Conservation (phyloP, 768 basidiomycete species). For the Lactarius trivialis region DNA sequence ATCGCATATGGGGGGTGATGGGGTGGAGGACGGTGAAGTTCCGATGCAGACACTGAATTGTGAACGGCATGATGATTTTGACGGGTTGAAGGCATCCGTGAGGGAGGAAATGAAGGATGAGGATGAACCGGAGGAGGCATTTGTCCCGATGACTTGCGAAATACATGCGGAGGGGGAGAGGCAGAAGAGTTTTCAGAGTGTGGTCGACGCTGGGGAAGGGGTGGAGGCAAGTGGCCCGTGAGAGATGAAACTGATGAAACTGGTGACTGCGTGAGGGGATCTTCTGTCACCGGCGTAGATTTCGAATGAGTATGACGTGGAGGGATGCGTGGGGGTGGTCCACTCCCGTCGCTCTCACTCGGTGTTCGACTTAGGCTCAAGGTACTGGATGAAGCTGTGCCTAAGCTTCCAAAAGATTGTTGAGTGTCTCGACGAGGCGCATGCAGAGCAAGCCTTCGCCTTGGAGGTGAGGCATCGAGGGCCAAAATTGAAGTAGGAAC, state of each 20-base stretch:
- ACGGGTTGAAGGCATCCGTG: slow-evolving; percentile 4
- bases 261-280: slow-evolving; percentile 7
- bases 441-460: background rate
- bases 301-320: background rate
- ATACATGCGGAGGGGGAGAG: background rate
- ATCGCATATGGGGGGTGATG: background rate
- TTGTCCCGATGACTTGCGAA: slow-evolving; percentile 4
- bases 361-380: slow-evolving; percentile 2
- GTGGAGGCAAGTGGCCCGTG: background rate
- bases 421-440: background rate
- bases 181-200: background rate
- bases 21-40: too few species aligned
- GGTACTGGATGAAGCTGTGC: background rate
- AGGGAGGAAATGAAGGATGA: background rate
- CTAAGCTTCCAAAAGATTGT: slow-evolving; percentile 3
- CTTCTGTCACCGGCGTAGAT: background rate
- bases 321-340: slow-evolving; percentile 6
- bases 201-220: slow-evolving; percentile 10
- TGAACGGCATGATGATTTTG: background rate
- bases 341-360: slow-evolving; percentile 11
- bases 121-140: slow-evolving; percentile 9
- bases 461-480: background rate
- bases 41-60: too few species aligned
- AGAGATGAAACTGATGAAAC: slow-evolving; percentile 6
- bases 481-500: background rate